Base-by-base conservation (phyloP, 2,329 filamentous ascomycete genomes). In the Pseudogymnoascus sp. region DNA sequence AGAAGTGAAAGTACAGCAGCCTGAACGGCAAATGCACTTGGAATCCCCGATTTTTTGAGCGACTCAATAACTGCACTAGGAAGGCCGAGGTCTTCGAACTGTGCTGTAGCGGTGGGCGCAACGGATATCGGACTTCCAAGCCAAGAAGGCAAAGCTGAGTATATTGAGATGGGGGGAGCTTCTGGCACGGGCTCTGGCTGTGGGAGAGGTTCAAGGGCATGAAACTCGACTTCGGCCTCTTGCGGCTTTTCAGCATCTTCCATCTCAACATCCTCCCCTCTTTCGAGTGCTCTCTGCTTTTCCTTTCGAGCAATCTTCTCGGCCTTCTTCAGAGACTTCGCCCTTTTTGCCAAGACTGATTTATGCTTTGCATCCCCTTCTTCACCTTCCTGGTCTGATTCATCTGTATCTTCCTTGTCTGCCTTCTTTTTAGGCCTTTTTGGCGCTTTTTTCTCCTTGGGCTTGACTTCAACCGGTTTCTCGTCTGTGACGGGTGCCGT, bases 101-200 rank as follows among this genome's bases (percentile, higher is more conserved):
- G 77, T 0, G 79, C 77, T 33, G 78, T 82, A 8, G 82, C 81
- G 4, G 84, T 81, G 7, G 85, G 80, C 0, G 86, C 81, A 3
- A 92, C 85, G 25, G 83, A 81, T n/a, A 88, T 82, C 0, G 93
- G 92, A 11, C 86, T 82, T 4, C 88, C 85, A 11, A 97, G 80
- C 93, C 93, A 97, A 2, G 80, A 68, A 0, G 93, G 93, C 2
- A 96, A 79, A 0, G 89, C 89, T 31, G 91, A 88, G 74, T 91
- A 92, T n/a, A 83, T 82, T 1, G 88, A 85, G 61, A 82, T 81
- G 60, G 83, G 80, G 1, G 79, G 78, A 31, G 82, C 76, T 52
- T 86, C 81, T 0, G 81, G 77, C 0, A 85, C 79, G 0, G 83
- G 84, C 33, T 83, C 82, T 11, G 90, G 92, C 68, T 96, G 92